These are phyloP conservation scores for Fusarium poae DNA, from an alignment of 2,329 filamentous ascomycete genomes.

Conservation along the genomic window DNA sequence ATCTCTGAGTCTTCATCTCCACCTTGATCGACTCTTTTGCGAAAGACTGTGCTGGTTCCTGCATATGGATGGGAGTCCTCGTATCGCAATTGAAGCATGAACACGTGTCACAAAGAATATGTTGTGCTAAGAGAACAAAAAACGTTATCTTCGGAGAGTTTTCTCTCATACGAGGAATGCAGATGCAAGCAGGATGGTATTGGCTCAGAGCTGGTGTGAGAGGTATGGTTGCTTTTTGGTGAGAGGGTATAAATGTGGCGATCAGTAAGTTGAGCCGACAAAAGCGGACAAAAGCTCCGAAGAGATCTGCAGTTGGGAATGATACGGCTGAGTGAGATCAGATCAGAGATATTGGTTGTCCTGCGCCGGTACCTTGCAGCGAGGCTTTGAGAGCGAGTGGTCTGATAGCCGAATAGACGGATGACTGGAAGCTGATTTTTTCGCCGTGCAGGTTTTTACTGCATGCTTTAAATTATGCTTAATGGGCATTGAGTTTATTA, in stretches of 20 bases:
- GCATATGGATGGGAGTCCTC: background rate
- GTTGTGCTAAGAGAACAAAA: background rate
- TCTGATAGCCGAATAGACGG: background rate
- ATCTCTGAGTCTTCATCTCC: background rate
- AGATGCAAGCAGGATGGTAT: background rate
- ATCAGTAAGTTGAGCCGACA: background rate
- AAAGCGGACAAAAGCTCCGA: background rate
- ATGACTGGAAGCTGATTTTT: background rate
- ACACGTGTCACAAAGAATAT: background rate
- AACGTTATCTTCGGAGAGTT: background rate
- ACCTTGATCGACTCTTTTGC: background rate
- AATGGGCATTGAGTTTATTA: background rate
- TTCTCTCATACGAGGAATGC: background rate
- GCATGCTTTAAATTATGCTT: constrained; percentile 7
- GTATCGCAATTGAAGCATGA: background rate
- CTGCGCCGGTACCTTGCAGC: constrained; percentile 6
- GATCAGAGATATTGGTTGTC: background rate
- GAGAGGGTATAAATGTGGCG: background rate
- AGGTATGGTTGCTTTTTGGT: background rate
- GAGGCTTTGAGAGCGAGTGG: background rate
- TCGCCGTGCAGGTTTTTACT: background rate
- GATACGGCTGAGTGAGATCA: background rate
- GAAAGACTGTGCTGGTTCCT: background rate
- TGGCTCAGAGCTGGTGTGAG: background rate
- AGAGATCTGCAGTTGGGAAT: background rate